Conservation (phyloP, 495 filamentous ascomycete species). For the Margaritispora aquatica region DNA sequence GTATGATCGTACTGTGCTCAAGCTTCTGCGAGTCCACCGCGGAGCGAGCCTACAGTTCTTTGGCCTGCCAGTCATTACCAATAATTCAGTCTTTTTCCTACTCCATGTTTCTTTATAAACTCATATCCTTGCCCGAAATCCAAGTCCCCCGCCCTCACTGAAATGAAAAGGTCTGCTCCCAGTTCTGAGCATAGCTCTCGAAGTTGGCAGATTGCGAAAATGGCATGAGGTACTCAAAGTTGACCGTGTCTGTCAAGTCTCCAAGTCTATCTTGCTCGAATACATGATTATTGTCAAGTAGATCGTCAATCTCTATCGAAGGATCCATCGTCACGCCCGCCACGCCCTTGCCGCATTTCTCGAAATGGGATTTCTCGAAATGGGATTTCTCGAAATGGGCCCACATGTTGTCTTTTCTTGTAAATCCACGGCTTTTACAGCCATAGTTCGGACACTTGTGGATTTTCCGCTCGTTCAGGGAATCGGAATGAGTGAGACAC, state of each 20-base stretch:
- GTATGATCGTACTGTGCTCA: not conserved
- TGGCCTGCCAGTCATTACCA: not conserved
- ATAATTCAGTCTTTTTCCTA: not conserved
- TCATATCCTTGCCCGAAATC: not conserved
- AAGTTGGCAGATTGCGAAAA: no score
- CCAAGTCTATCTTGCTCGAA: no score
- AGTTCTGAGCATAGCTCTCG: no score
- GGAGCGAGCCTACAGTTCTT: not conserved
- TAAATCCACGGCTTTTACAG: not conserved
- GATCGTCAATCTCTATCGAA: no score
- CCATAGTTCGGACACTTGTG: not conserved
- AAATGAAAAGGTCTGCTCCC: no score
- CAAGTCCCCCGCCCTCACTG: not conserved
- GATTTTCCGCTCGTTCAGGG: not conserved
- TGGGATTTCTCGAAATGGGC: not conserved
- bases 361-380: no score
- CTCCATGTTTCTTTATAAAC: no score
- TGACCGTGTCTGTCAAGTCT: no score
- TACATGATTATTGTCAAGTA: no score
- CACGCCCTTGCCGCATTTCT: no score
- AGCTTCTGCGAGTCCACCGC: not conserved
- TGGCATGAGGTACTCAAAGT: no score
- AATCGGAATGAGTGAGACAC: not conserved
- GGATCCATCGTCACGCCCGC: no score
- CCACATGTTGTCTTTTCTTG: not conserved